Conservation (phyloP, 2,329 filamentous ascomycete species). For the Talaromyces verruculosus region DNA sequence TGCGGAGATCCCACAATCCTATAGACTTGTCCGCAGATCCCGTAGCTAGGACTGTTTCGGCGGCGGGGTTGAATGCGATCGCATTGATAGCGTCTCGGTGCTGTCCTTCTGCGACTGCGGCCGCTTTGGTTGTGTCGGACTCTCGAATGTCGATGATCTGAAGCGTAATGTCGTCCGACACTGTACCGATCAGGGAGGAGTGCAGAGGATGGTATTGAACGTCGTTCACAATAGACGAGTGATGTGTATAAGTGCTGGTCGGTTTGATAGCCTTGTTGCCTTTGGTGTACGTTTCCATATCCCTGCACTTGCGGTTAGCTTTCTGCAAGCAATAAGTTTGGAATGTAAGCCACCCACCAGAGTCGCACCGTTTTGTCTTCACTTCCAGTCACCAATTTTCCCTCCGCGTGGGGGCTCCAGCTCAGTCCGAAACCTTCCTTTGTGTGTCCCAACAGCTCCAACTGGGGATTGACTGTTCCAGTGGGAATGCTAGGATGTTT, state of each 20-base stretch:
- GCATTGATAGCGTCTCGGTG: conserved; percentile 94
- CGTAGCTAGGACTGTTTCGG: conserved; percentile 87
- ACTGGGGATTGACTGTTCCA: conserved; percentile 73
- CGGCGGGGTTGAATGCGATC: conserved; percentile 88
- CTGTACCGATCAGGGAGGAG: conserved; percentile 80
- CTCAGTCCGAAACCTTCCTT: conserved; percentile 88
- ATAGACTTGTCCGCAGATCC: conserved; percentile 95
- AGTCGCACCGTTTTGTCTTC: conserved; percentile 89
- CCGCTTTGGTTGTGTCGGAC: conserved; percentile 63
- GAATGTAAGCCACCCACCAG: conserved; percentile 60
- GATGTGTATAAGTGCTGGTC: conserved; percentile 76
- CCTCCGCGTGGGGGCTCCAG: conserved; percentile 84
- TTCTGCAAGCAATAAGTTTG: background rate
- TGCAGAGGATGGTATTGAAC: conserved; percentile 92
- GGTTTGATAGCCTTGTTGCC: conserved; percentile 70
- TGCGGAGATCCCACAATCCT: conserved; percentile 91
- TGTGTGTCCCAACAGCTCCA: conserved; percentile 80
- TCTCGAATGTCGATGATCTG: conserved; percentile 87
- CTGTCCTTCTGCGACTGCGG: conserved; percentile 68
- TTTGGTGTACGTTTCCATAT: conserved; percentile 72
- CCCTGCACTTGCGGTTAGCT: conserved; percentile 53
- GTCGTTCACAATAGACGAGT: conserved; percentile 90
- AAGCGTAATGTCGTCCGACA: conserved; percentile 91
- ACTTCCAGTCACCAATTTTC: conserved; percentile 83
- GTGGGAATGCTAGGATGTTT: conserved; percentile 82